Conservation (phyloP, 805 yeast species). For the Candida ortonii region DNA sequence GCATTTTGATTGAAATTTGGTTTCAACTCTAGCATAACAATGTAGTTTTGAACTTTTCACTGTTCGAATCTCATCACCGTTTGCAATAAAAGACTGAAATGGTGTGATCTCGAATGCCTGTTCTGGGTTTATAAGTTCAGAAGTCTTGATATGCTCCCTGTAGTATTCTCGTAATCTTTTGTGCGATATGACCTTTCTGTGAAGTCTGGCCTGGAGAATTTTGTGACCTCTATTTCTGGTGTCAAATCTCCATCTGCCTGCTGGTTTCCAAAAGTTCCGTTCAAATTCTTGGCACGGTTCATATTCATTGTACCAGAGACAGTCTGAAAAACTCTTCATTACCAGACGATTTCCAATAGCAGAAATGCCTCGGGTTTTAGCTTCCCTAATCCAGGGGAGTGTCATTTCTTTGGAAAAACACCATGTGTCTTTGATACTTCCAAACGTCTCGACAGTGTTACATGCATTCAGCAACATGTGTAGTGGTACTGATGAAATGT, state of each 20-base stretch:
- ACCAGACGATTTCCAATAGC: slow-evolving; percentile 10
- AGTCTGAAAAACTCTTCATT: slow-evolving; percentile 15
- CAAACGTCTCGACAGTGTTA: slow-evolving; percentile 4
- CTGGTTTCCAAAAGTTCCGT: slow-evolving; percentile 9
- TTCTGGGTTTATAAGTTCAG: slow-evolving; percentile 10
- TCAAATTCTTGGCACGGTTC: slow-evolving; percentile 7
- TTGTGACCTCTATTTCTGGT: slow-evolving; percentile 10
- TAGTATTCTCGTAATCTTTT: slow-evolving; percentile 5
- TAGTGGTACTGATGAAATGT: slow-evolving; percentile 12
- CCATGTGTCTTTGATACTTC: slow-evolving; percentile 6
- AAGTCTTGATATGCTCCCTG: background rate
- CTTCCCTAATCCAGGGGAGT: slow-evolving; percentile 12
- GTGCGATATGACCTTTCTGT: slow-evolving; percentile 7
- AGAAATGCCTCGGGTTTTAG: slow-evolving; percentile 7
- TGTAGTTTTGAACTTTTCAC: slow-evolving; percentile 2
- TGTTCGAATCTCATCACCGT: slow-evolving; percentile 8
- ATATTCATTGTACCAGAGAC: slow-evolving; percentile 16
- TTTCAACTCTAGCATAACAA: slow-evolving; percentile 13
- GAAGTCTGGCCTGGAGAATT: slow-evolving; percentile 10
- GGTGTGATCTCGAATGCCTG: slow-evolving; percentile 5
- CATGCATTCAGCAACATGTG: slow-evolving; percentile 15
- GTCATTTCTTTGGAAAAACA: slow-evolving; percentile 11
- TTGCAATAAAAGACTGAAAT: slow-evolving; percentile 5
- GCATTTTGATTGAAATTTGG: slow-evolving; percentile 8
- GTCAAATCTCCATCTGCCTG: slow-evolving; percentile 14